A percentile compares a stretch with the other conserved stretches of the same genome.
Conservation (phyloP, 2,329 filamentous ascomycete genomes). For the Aquanectria penicillioides region DNA sequence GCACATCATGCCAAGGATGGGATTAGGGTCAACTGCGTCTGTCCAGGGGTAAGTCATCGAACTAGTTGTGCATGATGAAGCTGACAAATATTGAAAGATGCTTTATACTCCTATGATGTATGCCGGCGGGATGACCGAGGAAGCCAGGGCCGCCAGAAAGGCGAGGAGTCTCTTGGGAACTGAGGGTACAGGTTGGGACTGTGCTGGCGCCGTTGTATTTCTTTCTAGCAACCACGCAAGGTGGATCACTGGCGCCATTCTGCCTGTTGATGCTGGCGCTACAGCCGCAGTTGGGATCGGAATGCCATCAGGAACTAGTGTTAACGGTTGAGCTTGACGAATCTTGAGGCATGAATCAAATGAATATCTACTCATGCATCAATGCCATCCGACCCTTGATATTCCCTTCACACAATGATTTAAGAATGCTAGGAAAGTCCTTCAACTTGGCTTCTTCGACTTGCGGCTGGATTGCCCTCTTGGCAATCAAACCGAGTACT, state of each 20-base stretch:
- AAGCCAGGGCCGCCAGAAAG: conserved; percentile 50
- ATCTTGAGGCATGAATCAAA: no score
- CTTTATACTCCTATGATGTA: conserved; percentile 11
- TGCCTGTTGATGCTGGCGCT: conserved; percentile 54
- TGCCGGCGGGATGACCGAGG: conserved; percentile 46
- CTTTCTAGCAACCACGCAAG: conserved; percentile 52
- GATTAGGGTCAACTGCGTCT: conserved; percentile 61
- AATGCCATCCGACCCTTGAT: no score
- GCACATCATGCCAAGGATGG: conserved; percentile 57
- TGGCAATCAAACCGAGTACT: conserved; percentile 36
- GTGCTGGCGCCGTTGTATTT: conserved; percentile 51
- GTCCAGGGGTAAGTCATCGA: conserved; percentile 48
- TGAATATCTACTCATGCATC: no score
- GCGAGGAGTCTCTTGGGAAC: conserved; percentile 42
- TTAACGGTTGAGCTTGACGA: no score
- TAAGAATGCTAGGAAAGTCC: conserved; percentile 26
- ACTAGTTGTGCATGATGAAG: background rate
- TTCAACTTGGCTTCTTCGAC: conserved; percentile 25
- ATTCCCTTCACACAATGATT: no score
- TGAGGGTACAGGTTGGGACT: conserved; percentile 57
- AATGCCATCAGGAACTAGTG: no score
- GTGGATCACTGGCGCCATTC: conserved; percentile 55
- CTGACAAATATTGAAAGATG: background rate
- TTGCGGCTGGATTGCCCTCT: conserved; percentile 19
- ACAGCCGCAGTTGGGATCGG: background rate